Base-by-base conservation (phyloP, 495 filamentous ascomycete genomes). In the Tuber microsphaerosporum region DNA sequence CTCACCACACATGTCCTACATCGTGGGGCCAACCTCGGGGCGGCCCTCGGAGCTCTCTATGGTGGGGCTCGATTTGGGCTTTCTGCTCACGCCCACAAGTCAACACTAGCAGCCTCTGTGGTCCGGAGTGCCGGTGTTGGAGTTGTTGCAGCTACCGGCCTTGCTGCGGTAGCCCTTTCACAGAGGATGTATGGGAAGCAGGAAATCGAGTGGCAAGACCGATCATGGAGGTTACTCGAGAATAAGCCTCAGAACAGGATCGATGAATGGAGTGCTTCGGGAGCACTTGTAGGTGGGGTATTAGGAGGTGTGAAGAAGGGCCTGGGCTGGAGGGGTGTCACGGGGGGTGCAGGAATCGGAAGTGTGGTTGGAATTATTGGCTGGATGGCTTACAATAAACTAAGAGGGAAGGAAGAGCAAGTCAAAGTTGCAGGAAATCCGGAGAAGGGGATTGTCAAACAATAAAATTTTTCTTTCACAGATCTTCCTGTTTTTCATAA, bases 131-230 rank as follows among this genome's bases (percentile, higher is more conserved):
- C 76, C 10, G 69, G 71, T 43, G 70, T 75, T 31, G 75, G 75
- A 2, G 43, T 73, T n/a, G 17, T 78, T 69, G 71, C 74, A 12
- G 46, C n/a, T 8, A 44, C 61, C 14, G 76, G 75, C 20, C 42
- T 85, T 20, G 44, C 5, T 41, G 76, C 79, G n/a, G 48, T 86
- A 12, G 84, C 70, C 44, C 73, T 89, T 17, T 69, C 82, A 19
- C 83, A 45, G 0, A 81, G 86, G 14, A 90, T 91, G 89, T 84
- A 83, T 77, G 86, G 86, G 0, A 81, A 84, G 34, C 86, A 89
- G 78, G 84, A 87, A 68, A 88, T 90, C 74, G 89, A 91, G 79
- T 91, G 89, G 89, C 81, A 87, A 76, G 89, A 91, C 81, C 85
- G 89, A 45, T 84, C 84, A 61, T 91, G 89, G 89, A 82, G 89